phyloP scores from a whole-genome alignment of 768 basidiomycete species.

The Amanita pallidorosea region DNA sequence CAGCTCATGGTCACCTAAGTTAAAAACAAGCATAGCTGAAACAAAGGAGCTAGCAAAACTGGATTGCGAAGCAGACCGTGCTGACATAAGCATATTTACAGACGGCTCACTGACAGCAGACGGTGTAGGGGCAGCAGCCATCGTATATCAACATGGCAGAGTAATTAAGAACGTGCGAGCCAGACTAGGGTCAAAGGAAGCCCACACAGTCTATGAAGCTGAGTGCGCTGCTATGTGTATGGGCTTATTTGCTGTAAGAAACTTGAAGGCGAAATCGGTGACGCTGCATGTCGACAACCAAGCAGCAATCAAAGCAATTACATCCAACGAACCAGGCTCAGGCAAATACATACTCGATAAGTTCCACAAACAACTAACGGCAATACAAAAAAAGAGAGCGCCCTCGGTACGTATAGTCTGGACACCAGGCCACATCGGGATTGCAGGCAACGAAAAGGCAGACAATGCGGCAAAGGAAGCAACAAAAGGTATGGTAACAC shows the following conservation, averaged over 20 bases:
- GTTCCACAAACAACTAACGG: not conserved
- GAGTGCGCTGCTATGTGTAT: not conserved
- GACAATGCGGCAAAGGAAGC: not conserved
- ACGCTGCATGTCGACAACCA: not conserved
- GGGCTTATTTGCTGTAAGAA: not conserved
- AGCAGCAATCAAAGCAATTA: not conserved
- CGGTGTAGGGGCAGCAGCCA: not conserved
- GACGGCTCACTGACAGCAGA: not conserved
- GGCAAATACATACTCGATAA: not conserved
- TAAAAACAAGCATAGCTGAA: not conserved
- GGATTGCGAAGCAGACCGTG: not conserved
- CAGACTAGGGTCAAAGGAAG: not conserved
- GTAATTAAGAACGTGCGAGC: rapidly evolving
- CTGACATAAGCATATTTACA: not conserved
- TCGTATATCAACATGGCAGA: not conserved
- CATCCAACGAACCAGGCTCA: not conserved
- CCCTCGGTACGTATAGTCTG: not conserved
- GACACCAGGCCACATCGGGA: not conserved
- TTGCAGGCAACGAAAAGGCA: not conserved
- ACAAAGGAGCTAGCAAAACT: not conserved
- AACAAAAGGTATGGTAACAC: too few relatives aligned
- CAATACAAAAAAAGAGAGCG: not conserved
- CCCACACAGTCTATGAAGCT: not conserved
- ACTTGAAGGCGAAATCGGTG: too few relatives aligned
- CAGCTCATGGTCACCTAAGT: not conserved